Conservation (phyloP, 805 yeast species). For the Pichia deserticola region DNA sequence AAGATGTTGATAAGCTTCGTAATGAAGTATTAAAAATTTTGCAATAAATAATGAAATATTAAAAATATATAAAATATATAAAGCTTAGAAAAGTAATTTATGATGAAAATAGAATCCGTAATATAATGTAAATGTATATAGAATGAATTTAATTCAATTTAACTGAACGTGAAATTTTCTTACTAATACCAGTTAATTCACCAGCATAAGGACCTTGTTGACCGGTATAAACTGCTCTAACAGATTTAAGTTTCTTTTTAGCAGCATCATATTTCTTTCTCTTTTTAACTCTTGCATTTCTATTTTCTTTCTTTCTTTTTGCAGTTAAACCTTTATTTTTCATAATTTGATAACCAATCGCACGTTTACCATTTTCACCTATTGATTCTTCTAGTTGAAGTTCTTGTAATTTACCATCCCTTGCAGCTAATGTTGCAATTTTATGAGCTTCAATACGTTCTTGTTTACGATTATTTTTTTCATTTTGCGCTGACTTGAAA, state of each 20-base stretch:
- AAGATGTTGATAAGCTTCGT: slow-evolving; percentile 6
- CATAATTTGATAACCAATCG: slow-evolving; percentile 86
- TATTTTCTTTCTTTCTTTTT: slow-evolving; percentile 83
- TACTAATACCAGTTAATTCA: slow-evolving; percentile 95
- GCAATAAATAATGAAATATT: neutral
- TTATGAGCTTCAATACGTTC: slow-evolving; percentile 58
- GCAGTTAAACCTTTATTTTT: slow-evolving; percentile 96
- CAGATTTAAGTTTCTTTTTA: slow-evolving; percentile 84
- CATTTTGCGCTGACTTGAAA: slow-evolving; percentile 4
- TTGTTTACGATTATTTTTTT: slow-evolving; percentile 41
- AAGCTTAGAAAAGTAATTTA: neutral
- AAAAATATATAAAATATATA: neutral
- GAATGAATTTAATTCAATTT: neutral
- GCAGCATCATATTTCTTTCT: slow-evolving; percentile 94
- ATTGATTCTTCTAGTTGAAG: slow-evolving; percentile 42
- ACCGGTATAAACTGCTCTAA: slow-evolving; percentile 78
- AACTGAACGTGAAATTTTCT: slow-evolving; percentile 82
- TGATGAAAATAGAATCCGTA: too few species aligned
- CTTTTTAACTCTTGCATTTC: slow-evolving; percentile 97
- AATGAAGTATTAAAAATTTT: neutral
- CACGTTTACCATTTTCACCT: slow-evolving; percentile 86
- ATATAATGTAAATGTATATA: too few species aligned
- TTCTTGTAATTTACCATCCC: slow-evolving; percentile 76
- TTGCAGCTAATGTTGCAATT: slow-evolving; percentile 68
- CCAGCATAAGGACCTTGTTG: slow-evolving; percentile 81